A percentile compares a stretch with the other conserved stretches of the same genome.
phyloP scores from a whole-genome alignment of 148 eudicot species.

The Silene latifolia region DNA sequence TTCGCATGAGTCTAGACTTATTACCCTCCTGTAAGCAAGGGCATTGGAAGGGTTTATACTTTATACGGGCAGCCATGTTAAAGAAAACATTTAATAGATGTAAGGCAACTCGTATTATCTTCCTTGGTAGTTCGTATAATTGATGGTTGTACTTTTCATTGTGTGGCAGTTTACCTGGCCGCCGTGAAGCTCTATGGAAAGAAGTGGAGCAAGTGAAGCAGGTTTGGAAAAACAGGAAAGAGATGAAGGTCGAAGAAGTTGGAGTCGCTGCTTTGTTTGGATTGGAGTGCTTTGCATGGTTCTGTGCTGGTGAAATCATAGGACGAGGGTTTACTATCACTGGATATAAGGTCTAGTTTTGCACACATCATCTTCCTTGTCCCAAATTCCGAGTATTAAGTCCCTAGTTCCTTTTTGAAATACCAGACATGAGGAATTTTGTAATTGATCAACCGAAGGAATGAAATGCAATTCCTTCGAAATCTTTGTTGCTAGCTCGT shows the following conservation, averaged over 20 bases:
- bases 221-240: conserved; percentile 48
- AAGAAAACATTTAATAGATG: too few species aligned
- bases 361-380: conserved; percentile 6
- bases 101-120: too few species aligned
- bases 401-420: background rate
- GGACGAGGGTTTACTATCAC: conserved; percentile 65
- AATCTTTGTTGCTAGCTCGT: conserved; percentile 10
- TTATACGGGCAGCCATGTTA: too few species aligned
- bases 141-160: background rate
- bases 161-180: conserved; percentile 50
- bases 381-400: conserved; percentile 11
- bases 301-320: conserved; percentile 59
- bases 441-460: conserved; percentile 18
- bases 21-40: background rate
- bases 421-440: conserved; percentile 28
- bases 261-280: conserved; percentile 64
- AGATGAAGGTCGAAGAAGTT: conserved; percentile 46
- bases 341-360: conserved; percentile 50
- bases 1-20: background rate
- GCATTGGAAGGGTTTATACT: background rate
- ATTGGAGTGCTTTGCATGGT: conserved; percentile 69
- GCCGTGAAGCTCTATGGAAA: conserved; percentile 54
- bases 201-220: conserved; percentile 59
- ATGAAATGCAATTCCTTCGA: conserved; percentile 16
- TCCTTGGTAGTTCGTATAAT: background rate